Base-by-base conservation (phyloP, 805 yeast species). In the Myxozyma vanderwaltii region DNA sequence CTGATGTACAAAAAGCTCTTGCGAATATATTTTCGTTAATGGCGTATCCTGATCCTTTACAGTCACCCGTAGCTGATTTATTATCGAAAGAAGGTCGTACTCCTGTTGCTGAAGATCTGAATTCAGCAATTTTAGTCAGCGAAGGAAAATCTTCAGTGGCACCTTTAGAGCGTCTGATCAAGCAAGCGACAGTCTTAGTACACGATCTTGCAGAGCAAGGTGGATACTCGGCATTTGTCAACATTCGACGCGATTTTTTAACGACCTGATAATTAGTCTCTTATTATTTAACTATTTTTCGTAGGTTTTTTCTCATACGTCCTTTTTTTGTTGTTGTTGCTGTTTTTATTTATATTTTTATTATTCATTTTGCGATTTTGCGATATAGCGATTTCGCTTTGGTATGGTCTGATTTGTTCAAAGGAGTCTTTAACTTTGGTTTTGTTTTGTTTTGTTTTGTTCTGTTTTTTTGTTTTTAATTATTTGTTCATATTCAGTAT, bases 41-140 rank as follows among this genome's bases (percentile, higher is more conserved):
- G 47, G 84, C 86, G 2, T 84, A 79, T 62, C 77, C 78, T 8
- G 74, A 82, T 53, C 86, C 86, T 0, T 57, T 60, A 44, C 59
- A 68, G 3, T 69, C 78, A 3, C 70, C 68, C 33, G 75, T 74
- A 46, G 77, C 79, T 17, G 70, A 72, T 50, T 63, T 75, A 33
- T 68, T 80, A 38, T 73, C 73, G 27, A 68, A 67, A 10, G 71
- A 71, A 8, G 79, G 79, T 51, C 69, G 77, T 17, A 64, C 66
- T 1, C 75, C 75, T 50, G 61, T 78, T 27, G 73, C 77, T 43
- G 82, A 81, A 59, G 75, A 72, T 39, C 64, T 82, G 40, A 77
- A 78, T 54, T 71, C 78, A 7, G 75, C 78, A 36, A 76, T 80
- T 17, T 60, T 82, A 33, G 72, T 72, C n/a, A 73, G 74, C 40